A percentile compares a stretch with the other conserved stretches of the same genome.
phyloP scores from a whole-genome alignment of 208 protist species.

The Angomonas deanei region DNA sequence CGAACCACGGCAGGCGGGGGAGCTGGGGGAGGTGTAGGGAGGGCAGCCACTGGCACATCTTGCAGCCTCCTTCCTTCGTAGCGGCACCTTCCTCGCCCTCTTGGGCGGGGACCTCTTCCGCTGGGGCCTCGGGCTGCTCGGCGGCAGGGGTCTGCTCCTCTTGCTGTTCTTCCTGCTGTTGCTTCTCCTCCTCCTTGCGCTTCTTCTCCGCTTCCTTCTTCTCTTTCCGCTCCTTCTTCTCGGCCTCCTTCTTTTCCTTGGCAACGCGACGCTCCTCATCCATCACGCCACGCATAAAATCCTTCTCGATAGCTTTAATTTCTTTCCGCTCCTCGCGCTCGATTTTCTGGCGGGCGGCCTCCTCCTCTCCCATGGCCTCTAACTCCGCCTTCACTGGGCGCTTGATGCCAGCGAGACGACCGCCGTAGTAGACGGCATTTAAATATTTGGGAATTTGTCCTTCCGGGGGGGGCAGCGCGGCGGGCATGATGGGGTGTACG shows the following conservation, averaged over 20 bases:
- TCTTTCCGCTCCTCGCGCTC: neutral
- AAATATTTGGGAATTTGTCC: neutral
- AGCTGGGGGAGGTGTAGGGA: neutral
- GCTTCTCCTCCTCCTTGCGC: neutral
- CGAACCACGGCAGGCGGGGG: neutral
- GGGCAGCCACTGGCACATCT: too few species aligned
- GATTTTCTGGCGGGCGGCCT: neutral
- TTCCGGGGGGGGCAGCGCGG: neutral
- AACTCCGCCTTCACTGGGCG: neutral
- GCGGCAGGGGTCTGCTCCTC: neutral
- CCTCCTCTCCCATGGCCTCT: neutral
- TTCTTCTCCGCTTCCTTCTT: neutral
- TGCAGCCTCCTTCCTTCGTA: too few species aligned
- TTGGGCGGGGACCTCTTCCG: neutral
- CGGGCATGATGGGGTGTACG: neutral
- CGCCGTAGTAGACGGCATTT: neutral
- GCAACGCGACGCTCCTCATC: neutral
- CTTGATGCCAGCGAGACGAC: neutral
- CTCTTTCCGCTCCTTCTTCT: neutral
- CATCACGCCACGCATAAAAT: neutral
- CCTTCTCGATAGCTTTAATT: neutral
- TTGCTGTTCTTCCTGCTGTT: slow-evolving; percentile 1
- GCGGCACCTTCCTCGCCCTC: too few species aligned
- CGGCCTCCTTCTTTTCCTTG: neutral
- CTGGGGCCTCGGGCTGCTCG: neutral